Base-by-base conservation (phyloP, 441 rosid genomes). In the Gossypium trilobum region DNA sequence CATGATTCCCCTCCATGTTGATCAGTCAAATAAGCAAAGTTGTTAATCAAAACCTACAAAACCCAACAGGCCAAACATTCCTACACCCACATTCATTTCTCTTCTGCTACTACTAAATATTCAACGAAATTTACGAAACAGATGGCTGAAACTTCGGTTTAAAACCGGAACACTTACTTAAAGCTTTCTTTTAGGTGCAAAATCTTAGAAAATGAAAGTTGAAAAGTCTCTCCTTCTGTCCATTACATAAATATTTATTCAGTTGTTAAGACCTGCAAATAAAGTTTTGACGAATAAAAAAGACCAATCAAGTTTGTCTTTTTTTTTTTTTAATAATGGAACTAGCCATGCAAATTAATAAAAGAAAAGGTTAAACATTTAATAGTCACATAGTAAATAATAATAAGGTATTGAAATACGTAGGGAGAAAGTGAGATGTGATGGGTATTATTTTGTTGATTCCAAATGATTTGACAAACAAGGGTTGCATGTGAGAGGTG, bases 381-480 rank as follows among this genome's bases (percentile, higher is more conserved):
- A 42, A 9, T 42, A 42, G 7, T 31, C 36, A 29, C 6, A 31
- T 4, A 4, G 36, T 31, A 31, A 31, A 5, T 31, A 31, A 0
- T 5, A 31, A 31, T 16, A 63, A 63, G 5, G n/a, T 16, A 9
- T 55, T 25, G 29, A 1, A 56, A 31, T 19, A 39, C 59, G 72
- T 51, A 9, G 23, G 60, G 0, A 25, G 31, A 7, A 25, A 55
- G 7, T 27, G 25, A 16, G 56, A 50, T 51, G 73, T 72, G 67
- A 44, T 19, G 46, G 54, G 62, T 36, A 22, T 27, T 29, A 4
- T 54, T 31, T 25, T 42, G 16, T 44, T 39, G 78, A 58, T 73
- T 76, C 58, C 67, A 62, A 73, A 73, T 84, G 89, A 86, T 81
- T 82, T 86, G 89, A 86, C 86, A 81, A 78, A 78, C 86, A 77